Percentiles rank a stretch among this genome's conserved stretches.
Conservation (phyloP, 2,329 filamentous ascomycete species). For the Incumbomyces delicatus region DNA sequence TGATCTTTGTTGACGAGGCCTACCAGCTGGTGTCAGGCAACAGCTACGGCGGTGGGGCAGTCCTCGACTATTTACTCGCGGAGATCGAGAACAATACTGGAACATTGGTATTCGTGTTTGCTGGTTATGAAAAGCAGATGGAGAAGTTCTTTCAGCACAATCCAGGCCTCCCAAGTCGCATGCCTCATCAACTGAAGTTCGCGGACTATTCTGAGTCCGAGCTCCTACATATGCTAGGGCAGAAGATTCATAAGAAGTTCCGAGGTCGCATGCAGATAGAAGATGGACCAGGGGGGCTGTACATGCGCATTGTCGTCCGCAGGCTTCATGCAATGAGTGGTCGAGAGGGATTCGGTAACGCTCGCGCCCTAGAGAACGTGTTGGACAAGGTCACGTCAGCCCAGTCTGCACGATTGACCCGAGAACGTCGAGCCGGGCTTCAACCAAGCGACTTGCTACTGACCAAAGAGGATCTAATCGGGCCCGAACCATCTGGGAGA, state of each 20-base stretch:
- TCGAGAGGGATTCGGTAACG: slow-evolving; percentile 62
- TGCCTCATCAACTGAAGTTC: slow-evolving; percentile 58
- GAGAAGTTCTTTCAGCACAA: slow-evolving; percentile 68
- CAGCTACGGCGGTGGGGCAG: slow-evolving; percentile 47
- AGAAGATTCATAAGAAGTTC: slow-evolving; percentile 47
- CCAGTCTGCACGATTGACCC: slow-evolving; percentile 48
- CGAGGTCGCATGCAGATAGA: slow-evolving; percentile 49
- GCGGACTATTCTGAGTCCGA: slow-evolving; percentile 59
- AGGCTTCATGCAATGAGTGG: slow-evolving; percentile 55
- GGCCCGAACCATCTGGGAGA: slow-evolving; percentile 51
- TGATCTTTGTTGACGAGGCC: slow-evolving; percentile 68
- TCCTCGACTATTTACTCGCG: slow-evolving; percentile 61
- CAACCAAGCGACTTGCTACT: slow-evolving; percentile 50
- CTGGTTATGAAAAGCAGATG: slow-evolving; percentile 66
- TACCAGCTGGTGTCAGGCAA: slow-evolving; percentile 60
- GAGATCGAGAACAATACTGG: slow-evolving; percentile 64
- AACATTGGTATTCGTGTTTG: slow-evolving; percentile 61
- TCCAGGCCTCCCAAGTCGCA: slow-evolving; percentile 58
- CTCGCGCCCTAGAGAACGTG: slow-evolving; percentile 56
- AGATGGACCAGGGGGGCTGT: slow-evolving; percentile 50
- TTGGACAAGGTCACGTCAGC: slow-evolving; percentile 45
- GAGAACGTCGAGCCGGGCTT: slow-evolving; percentile 34
- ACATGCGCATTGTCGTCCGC: slow-evolving; percentile 51
- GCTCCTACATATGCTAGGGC: slow-evolving; percentile 50
- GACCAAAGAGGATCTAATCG: slow-evolving; percentile 60